Percentiles rank a stretch among this genome's conserved stretches.
These are phyloP conservation scores for Purshia tridentata DNA, from an alignment of 306 rosid genomes.

Conservation along the genomic window DNA sequence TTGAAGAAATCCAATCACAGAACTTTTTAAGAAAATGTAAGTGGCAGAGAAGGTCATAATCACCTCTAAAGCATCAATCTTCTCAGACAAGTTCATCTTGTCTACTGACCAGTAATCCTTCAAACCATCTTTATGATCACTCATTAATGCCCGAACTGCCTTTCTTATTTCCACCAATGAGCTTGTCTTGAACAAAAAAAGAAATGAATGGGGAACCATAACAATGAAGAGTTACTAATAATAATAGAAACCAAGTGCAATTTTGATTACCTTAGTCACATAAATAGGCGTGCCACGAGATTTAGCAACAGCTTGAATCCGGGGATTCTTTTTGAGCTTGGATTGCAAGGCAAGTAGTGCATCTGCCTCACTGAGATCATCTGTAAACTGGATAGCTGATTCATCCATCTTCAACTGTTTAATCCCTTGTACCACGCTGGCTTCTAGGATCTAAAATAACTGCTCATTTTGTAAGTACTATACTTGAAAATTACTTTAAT, in stretches of 20 bases:
- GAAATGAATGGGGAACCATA: conserved; percentile 18
- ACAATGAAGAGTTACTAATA: conserved; percentile 8
- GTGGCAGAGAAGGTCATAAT: conserved; percentile 18
- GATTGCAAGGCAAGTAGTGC: conserved; percentile 86
- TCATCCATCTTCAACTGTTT: conserved; percentile 72
- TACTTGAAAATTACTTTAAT: not conserved
- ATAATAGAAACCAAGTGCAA: conserved; percentile 9
- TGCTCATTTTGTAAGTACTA: conserved; percentile 52
- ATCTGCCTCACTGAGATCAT: conserved; percentile 88
- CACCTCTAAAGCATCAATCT: conserved; percentile 90
- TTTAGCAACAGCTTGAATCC: conserved; percentile 89
- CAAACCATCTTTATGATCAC: conserved; percentile 67
- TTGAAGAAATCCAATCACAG: not conserved
- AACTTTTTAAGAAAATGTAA: not conserved
- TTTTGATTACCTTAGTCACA: conserved; percentile 64
- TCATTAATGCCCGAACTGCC: conserved; percentile 60
- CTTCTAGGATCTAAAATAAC: conserved; percentile 80
- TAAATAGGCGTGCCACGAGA: conserved; percentile 73
- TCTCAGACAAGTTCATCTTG: conserved; percentile 56
- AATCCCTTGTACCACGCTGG: conserved; percentile 73
- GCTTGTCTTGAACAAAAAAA: conserved; percentile 52
- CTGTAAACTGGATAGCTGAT: conserved; percentile 59
- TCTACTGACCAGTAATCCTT: conserved; percentile 54
- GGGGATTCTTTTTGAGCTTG: conserved; percentile 82
- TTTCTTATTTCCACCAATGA: conserved; percentile 78